A percentile compares a stretch with the other conserved stretches of the same genome.
phyloP scores from a whole-genome alignment of 805 yeast genomes.

The Saccharomyces kudriavzevii region DNA sequence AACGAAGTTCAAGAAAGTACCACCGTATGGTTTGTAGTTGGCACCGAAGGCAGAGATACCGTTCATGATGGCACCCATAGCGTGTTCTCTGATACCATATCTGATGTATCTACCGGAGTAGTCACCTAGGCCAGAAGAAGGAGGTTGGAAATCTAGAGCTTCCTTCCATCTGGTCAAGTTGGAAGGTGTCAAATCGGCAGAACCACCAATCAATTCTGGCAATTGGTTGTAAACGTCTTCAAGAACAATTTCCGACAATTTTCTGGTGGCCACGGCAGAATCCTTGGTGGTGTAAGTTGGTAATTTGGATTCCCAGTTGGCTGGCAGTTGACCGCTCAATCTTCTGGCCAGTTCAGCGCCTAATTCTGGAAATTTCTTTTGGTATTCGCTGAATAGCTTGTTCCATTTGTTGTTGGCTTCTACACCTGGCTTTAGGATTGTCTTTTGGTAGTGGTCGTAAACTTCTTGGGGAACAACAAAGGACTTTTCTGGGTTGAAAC shows the following conservation, averaged over 20 bases:
- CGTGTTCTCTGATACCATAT: conserved; percentile 98
- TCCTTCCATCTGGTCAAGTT: conserved; percentile 84
- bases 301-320: conserved; percentile 64
- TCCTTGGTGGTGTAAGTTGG: conserved; percentile 78
- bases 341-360: conserved; percentile 79
- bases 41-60: conserved; percentile 90
- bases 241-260: conserved; percentile 78
- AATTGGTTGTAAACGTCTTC: conserved; percentile 49
- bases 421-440: conserved; percentile 53
- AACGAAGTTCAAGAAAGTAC: conserved; percentile 94
- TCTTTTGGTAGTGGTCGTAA: conserved; percentile 52
- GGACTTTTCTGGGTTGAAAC: conserved; percentile 78
- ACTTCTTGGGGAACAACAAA: conserved; percentile 83
- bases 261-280: conserved; percentile 85
- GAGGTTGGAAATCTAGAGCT: conserved; percentile 90
- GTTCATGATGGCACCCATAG: conserved; percentile 96
- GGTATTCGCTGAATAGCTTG: conserved; percentile 50
- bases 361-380: conserved; percentile 61
- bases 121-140: conserved; percentile 67
- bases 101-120: conserved; percentile 89
- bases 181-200: conserved; percentile 96
- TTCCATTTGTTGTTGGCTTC: conserved; percentile 73
- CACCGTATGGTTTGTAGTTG: conserved; percentile 86
- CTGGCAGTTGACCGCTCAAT: conserved; percentile 69
- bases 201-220: conserved; percentile 94